Evolutionary conservation across 495 filamentous ascomycete species (phyloP), one percentile per base, ranked within the genome.

Genomic region (Cercophora samala): DNA sequence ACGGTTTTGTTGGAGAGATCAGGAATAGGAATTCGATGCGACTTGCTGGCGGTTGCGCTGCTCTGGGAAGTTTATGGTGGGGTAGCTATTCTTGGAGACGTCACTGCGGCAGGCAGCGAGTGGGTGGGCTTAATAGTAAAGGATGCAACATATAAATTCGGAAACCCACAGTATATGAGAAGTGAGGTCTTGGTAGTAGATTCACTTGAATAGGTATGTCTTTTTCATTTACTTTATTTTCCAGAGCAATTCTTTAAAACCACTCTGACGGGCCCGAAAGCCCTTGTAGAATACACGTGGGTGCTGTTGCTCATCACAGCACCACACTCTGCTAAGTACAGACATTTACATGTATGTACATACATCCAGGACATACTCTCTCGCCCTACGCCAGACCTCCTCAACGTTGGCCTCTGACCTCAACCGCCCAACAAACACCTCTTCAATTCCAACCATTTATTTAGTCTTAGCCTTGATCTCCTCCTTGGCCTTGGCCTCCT

Each of bases 401-500:
- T 46, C 37, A 46, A 46, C 37, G 13, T 13, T 46, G 37, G 13
- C 8, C 37, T 13, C 37, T 46, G 37, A 17, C 37, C 37, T 17
- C 37, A 46, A 9, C 37, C 37, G 37, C 37, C 37, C 37, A 46
- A 58, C 23, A 25, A n/a, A 26, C 26, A 9, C 26, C 60, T 62
- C 32, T 3, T 46, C 60, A 6, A 15, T 22, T 18, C 58, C n/a
- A 11, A 8, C n/a, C 26, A 23, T 29, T 62, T 42, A 62, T 37
- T 62, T 42, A 1, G 60, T 42, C 19, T 25, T 62, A 22, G 25
- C 60, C 5, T 62, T 29, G 29, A 64, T 64, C n/a, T 13, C 15
- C 37, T 46, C 37, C 24, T 51, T 62, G 60, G 64, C 64, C 65
- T 60, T 66, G 4, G 52, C 58, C 61, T 74, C 66, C 46, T 68